Evolutionary conservation across 495 filamentous ascomycete genomes (phyloP).

Genomic region (Tricharina praecox): DNA sequence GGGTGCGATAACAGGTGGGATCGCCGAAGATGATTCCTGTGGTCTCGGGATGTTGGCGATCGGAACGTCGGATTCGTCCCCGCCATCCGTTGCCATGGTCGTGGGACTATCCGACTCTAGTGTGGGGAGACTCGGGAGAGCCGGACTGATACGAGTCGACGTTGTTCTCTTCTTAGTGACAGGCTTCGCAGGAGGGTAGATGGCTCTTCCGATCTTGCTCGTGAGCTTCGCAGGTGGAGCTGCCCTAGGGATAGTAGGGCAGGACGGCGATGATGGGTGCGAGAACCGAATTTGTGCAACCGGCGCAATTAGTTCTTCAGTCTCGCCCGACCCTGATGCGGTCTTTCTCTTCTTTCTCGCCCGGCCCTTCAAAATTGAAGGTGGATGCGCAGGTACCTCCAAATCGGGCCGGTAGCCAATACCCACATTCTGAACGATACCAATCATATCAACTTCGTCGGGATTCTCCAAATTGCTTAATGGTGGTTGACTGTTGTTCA

Average conservation of each 20-base stretch:
- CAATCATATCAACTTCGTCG: slow-evolving; percentile 21
- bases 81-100: no score
- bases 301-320: no score
- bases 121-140: no score
- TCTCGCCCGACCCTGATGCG: no score
- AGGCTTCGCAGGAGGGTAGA: no score
- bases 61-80: slow-evolving; percentile 9
- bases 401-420: not conserved
- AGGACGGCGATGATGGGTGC: no score
- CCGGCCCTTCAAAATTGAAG: not conserved
- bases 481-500: slow-evolving; percentile 8
- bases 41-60: slow-evolving; percentile 12
- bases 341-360: slow-evolving; percentile 5
- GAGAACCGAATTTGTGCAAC: no score
- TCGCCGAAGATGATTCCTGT: not conserved
- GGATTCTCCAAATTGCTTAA: slow-evolving; percentile 16
- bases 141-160: no score
- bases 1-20: not conserved
- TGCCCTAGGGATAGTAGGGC: no score
- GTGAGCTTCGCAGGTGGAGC: no score
- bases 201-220: no score
- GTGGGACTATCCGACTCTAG: not conserved
- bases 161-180: no score
- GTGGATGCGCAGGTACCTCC: not conserved
- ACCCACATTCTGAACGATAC: slow-evolving; percentile 12